phyloP scores from a whole-genome alignment of 2,329 filamentous ascomycete species.

The Colletotrichum siamense region DNA sequence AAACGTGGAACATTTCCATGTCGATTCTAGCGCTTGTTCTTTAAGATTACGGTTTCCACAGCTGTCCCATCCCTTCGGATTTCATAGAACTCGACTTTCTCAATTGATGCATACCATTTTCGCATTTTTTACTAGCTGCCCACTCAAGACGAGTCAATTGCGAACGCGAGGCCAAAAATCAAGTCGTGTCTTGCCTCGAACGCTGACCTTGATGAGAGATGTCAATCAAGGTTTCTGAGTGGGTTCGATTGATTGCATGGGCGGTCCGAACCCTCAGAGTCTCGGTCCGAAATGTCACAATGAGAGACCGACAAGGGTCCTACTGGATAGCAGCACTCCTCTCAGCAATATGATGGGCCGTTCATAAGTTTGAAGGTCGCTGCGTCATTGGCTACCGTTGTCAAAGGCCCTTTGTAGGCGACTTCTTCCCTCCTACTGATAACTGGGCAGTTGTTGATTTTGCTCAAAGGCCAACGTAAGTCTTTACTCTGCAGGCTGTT shows the following conservation, averaged over 20 bases:
- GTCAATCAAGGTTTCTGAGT: not conserved
- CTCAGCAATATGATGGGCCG: not conserved
- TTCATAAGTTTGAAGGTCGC: not conserved
- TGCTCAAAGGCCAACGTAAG: not conserved
- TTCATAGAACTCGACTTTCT: not conserved
- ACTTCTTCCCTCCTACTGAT: not conserved
- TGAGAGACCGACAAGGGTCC: not conserved
- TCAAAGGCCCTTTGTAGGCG: not conserved
- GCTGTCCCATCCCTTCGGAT: not conserved
- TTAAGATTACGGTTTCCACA: accelerated
- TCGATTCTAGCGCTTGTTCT: not conserved
- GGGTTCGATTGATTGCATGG: not conserved
- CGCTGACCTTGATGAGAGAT: not conserved
- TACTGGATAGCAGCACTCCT: not conserved
- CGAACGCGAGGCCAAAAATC: accelerated
- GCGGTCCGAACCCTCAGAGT: not conserved
- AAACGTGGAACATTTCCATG: not conserved
- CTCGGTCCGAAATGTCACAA: not conserved
- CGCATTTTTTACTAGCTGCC: accelerated
- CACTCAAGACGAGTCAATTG: not conserved
- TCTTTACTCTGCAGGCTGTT: not conserved
- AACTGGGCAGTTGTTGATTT: not conserved
- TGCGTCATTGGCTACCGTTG: not conserved
- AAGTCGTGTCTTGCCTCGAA: not conserved
- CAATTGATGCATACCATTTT: not conserved